These are phyloP conservation scores for Penicillium cosmopolitanum DNA, from an alignment of 495 filamentous ascomycete species.

Conservation along the genomic window DNA sequence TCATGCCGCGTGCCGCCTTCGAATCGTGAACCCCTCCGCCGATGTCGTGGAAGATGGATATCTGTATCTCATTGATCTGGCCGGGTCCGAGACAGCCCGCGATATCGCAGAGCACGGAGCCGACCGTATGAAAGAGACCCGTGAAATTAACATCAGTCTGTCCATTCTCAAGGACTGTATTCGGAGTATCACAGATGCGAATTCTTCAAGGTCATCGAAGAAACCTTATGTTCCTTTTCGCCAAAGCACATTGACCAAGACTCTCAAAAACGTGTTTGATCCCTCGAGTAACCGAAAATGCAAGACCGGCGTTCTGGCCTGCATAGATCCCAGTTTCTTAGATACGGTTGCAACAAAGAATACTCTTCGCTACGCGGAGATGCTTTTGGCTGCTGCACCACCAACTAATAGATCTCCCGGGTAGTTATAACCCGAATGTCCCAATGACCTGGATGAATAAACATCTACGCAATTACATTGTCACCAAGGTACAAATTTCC, in stretches of 20 bases:
- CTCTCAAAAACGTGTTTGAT: constrained; percentile 39
- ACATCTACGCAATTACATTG: constrained; percentile 15
- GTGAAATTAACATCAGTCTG: constrained; percentile 51
- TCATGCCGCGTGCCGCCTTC: constrained; percentile 51
- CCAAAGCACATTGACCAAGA: constrained; percentile 39
- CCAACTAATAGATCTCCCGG: constrained; percentile 1
- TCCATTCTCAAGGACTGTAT: constrained; percentile 48
- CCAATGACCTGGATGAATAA: constrained; percentile 20
- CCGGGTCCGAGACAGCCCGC: constrained; percentile 45
- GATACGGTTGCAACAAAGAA: constrained; percentile 21
- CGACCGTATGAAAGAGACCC: constrained; percentile 42
- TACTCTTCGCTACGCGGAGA: constrained; percentile 23
- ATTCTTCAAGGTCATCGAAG: constrained; percentile 12
- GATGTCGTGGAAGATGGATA: constrained; percentile 36
- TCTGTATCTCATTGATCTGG: constrained; percentile 51
- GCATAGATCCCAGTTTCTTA: constrained; percentile 22
- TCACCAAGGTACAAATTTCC: too few relatives aligned
- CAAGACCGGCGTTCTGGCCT: constrained; percentile 38
- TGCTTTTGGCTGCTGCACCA: constrained; percentile 4
- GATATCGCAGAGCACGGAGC: constrained; percentile 33
- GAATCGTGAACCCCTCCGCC: constrained; percentile 35
- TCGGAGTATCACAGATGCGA: constrained; percentile 18
- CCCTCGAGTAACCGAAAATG: constrained; percentile 16
- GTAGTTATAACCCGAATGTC: constrained; percentile 13
- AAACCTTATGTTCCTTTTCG: constrained; percentile 39